Base-by-base conservation (phyloP, 179 eudicot genomes). In the Heliamphora pulchella region DNA sequence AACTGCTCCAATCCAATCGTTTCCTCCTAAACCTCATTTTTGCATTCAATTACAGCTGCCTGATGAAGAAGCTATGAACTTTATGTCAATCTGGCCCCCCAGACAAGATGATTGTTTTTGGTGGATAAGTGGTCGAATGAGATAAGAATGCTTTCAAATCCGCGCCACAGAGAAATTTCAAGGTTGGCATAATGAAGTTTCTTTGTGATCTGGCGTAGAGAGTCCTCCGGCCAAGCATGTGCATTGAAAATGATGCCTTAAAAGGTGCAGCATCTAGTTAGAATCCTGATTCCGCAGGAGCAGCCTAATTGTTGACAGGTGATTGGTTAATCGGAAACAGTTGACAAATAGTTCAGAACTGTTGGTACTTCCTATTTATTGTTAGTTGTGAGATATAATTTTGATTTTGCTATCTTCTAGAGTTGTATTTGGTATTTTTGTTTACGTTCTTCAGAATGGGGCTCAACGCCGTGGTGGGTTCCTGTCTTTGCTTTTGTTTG, bases 61-160 rank as follows among this genome's bases (percentile, higher is more conserved):
- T 82, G 66, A 10, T 43, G 51, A 65, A 74, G 75, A 72, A 78
- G 65, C 77, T 65, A 51, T 64, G 73, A 64, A 73, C 74, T 73
- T 20, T 10, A 54, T 5, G 39, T 67, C 43, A 78, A 78, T 74
- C 75, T 78, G 75, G 62, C n/a, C 41, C 53, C 17, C 14, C 46
- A 11, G 8, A 54, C 54, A 3, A 54, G 8, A n/a, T 1, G 20
- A 48, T 18, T 58, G 2, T 48, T 77, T 63, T 63, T 75, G 54
- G 51, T 75, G 67, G 54, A 75, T 59, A 20, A 20, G 68, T 59
- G 54, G 46, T 58, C 59, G 39, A 31, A 31, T 50, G 72, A 11
- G 71, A 44, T 64, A 46, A 64, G 64, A 74, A 43, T 13, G 54
- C 54, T 18, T 66, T 78, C 73, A 66, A 51, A 31, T 71, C 59